Conservation (phyloP, 2,329 filamentous ascomycete genomes). For the Podosphaera fusca region DNA sequence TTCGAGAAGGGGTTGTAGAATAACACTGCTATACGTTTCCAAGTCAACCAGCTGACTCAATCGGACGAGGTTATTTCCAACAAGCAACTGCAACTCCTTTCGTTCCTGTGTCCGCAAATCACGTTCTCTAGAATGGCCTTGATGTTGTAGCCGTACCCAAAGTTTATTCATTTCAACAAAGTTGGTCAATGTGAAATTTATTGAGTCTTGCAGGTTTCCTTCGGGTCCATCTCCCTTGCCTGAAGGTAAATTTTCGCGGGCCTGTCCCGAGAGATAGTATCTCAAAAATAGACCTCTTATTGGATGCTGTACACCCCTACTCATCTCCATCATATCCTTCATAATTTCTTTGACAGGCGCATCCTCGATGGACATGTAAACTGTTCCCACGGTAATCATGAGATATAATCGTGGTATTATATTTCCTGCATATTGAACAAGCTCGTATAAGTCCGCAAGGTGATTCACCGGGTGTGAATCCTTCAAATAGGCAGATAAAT, state of each 20-base stretch:
- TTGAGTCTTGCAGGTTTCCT: constrained; percentile 88
- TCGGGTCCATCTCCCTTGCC: constrained; percentile 75
- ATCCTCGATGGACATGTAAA: constrained; percentile 97
- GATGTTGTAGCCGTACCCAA: constrained; percentile 92
- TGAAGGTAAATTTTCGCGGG: constrained; percentile 64
- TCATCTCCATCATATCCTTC: constrained; percentile 99
- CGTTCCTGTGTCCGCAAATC: constrained; percentile 85
- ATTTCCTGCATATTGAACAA: constrained; percentile 95
- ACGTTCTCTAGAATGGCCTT: constrained; percentile 84
- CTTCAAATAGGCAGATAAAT: constrained; percentile 86
- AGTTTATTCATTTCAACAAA: constrained; percentile 99
- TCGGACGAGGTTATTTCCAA: constrained; percentile 88
- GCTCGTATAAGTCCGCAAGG: constrained; percentile 89
- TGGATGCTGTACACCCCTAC: constrained; percentile 86
- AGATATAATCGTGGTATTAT: constrained; percentile 91
- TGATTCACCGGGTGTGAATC: constrained; percentile 97
- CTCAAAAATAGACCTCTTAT: constrained; percentile 84
- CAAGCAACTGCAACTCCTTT: constrained; percentile 82
- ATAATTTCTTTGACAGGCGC: constrained; percentile 98
- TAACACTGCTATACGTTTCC: constrained; percentile 77
- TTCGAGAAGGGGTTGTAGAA: constrained; percentile 71
- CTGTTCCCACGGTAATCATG: constrained; percentile 97
- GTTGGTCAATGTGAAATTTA: constrained; percentile 94
- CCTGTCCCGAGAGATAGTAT: constrained; percentile 91
- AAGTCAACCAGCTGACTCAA: constrained; percentile 89